Base-by-base conservation (phyloP, 2,329 filamentous ascomycete genomes). In the Penicillium freii region DNA sequence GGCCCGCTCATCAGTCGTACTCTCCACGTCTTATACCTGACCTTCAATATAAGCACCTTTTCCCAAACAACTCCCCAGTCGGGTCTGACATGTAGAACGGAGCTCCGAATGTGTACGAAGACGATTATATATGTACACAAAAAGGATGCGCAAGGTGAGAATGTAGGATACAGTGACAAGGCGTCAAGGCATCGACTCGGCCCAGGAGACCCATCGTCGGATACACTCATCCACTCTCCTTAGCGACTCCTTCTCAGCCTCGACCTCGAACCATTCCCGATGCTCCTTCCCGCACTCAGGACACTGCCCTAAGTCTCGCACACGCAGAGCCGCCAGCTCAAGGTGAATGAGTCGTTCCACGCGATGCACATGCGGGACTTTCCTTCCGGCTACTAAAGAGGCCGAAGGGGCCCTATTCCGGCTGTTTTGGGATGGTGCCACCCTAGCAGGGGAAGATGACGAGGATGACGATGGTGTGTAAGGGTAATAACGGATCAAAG, bases 231-330 rank as follows among this genome's bases (percentile, higher is more conserved):
- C 87, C 10, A 90, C 84, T 27, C 70, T 81, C 59, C 81, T 84
- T 3, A 97, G 81, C 0, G 87, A 90, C 29, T 87, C 82, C 62
- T 87, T 83, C 23, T 80, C 87, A 0, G 90, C 90, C 60, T 90
- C 86, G 1, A 97, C 87, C 76, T 95, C 90, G 72, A 99, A 99
- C 93, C 93, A 99, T 77, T 99, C 94, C 51, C 88, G 81, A 74
- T 99, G 94, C 66, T 91, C 87, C 69, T 87, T 87, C 2, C 92
- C 92, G 70, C 94, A 99, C 1, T 86, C 83, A 5, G 81, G 80
- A 68, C 94, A 99, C 51, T 84, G 83, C 19, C 72, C 86, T 75
- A 54, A 77, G 74, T 66, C 81, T 77, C 81, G 86, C 57, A 77
- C 86, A 74, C 74, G 77, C 64, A 81, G 76, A 40, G 80, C 81